These are phyloP conservation scores for Solanum appendiculatum DNA, from an alignment of 257 asterid genomes.

Conservation along the genomic window DNA sequence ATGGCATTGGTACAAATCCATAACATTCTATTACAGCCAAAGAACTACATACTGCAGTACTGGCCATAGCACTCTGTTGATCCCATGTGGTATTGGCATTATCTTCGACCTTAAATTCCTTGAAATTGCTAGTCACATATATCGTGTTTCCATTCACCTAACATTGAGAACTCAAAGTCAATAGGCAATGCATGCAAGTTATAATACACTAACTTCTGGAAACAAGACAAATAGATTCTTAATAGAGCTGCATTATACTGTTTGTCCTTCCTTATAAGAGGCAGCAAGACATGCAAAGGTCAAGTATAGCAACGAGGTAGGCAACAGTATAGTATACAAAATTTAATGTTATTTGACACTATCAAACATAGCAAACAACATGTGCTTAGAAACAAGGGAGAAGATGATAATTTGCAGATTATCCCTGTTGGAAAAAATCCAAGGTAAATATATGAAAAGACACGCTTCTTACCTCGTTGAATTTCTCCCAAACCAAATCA, in stretches of 20 bases:
- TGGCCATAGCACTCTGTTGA: conserved; percentile 60
- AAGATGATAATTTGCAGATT: not conserved
- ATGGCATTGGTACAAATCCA: not conserved
- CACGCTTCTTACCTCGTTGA: conserved; percentile 63
- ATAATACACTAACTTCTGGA: not conserved
- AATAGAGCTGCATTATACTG: not conserved
- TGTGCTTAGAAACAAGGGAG: not conserved
- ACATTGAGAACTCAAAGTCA: not conserved
- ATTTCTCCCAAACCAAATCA: conserved; percentile 94
- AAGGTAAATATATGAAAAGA: not conserved
- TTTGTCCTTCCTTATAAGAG: not conserved
- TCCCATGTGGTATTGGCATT: conserved; percentile 60
- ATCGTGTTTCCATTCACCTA: conserved; percentile 92
- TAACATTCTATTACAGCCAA: not conserved
- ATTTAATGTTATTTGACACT: not conserved
- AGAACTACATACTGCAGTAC: conserved; percentile 68
- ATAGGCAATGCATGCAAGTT: not conserved
- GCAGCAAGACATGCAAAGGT: not conserved
- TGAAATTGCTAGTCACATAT: conserved; percentile 75
- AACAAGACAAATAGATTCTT: not conserved
- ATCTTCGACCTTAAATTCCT: conserved; percentile 77
- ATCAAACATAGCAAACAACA: not conserved
- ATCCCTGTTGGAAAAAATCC: not conserved
- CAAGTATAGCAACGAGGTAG: not conserved
- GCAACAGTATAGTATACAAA: not conserved